These are phyloP conservation scores for Colletotrichum nymphaeae DNA, from an alignment of 2,329 filamentous ascomycete species.

Conservation along the genomic window DNA sequence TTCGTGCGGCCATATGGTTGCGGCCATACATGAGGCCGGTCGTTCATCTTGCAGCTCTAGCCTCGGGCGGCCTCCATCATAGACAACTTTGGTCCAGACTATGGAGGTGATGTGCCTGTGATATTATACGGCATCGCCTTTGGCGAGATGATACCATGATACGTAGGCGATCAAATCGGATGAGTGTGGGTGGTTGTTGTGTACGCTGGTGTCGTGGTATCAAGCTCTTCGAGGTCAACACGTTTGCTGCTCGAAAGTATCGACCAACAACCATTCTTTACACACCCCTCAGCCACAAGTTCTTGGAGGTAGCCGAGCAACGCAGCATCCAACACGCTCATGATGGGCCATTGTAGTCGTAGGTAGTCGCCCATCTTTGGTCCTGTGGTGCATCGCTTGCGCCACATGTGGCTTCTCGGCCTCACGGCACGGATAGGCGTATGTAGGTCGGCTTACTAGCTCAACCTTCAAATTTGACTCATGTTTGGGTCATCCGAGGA, in stretches of 20 bases:
- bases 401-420: not conserved
- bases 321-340: not conserved
- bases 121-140: not conserved
- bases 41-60: not conserved
- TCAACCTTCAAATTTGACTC: not conserved
- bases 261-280: not conserved
- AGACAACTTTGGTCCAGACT: not conserved
- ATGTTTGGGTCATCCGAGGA: not conserved
- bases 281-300: not conserved
- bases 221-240: not conserved
- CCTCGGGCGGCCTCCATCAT: not conserved
- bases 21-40: not conserved
- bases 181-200: not conserved
- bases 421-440: not conserved
- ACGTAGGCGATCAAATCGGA: not conserved
- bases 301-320: not conserved
- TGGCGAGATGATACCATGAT: not conserved
- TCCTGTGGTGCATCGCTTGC: not conserved
- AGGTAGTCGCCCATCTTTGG: not conserved
- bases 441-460: no score
- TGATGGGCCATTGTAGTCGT: not conserved
- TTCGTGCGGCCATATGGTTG: not conserved
- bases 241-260: not conserved
- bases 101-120: not conserved
- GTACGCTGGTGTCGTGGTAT: not conserved